Evolutionary conservation across 768 basidiomycete species (phyloP).

Genomic region (Mycena rebaudengoi): DNA sequence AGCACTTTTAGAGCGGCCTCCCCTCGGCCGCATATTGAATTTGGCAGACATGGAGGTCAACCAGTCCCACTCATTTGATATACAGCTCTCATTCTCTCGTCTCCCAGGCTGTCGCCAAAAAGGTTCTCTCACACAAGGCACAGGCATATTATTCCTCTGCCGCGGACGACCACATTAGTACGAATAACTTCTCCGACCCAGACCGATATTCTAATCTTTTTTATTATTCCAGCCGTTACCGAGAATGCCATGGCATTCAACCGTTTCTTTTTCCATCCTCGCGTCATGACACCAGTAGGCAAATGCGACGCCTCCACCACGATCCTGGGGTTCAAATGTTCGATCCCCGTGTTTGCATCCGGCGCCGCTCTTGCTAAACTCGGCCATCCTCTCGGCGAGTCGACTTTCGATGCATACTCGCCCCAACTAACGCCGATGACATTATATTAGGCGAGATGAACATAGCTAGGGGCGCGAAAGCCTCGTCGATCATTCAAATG

Average conservation of each 20-base stretch:
- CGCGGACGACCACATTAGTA: slow-evolving; percentile 85
- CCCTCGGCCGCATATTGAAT: slow-evolving; percentile 74
- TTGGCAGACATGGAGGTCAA: slow-evolving; percentile 85
- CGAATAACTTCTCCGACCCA: slow-evolving; percentile 31
- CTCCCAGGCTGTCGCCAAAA: slow-evolving; percentile 71
- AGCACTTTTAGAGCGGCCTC: slow-evolving; percentile 68
- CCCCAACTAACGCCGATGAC: not conserved
- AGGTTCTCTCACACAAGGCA: slow-evolving; percentile 77
- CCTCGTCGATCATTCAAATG: slow-evolving; percentile 83
- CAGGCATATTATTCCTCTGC: slow-evolving; percentile 88
- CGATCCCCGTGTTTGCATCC: slow-evolving; percentile 84
- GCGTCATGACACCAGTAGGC: slow-evolving; percentile 77
- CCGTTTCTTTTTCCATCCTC: slow-evolving; percentile 87
- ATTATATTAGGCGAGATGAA: slow-evolving; percentile 73
- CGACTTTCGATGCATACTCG: slow-evolving; percentile 5
- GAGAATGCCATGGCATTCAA: slow-evolving; percentile 86
- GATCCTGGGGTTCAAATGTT: slow-evolving; percentile 74
- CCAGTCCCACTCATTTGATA: not conserved
- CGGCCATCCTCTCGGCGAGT: slow-evolving; percentile 88
- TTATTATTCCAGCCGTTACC: slow-evolving; percentile 51
- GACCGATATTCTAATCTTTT: slow-evolving; percentile 14
- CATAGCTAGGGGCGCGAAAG: slow-evolving; percentile 74
- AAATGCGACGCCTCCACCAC: slow-evolving; percentile 74
- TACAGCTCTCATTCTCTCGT: not conserved
- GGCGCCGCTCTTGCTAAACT: slow-evolving; percentile 87